phyloP scores from a whole-genome alignment of 1,139 yeast genomes.

The Taphrina deformans region DNA sequence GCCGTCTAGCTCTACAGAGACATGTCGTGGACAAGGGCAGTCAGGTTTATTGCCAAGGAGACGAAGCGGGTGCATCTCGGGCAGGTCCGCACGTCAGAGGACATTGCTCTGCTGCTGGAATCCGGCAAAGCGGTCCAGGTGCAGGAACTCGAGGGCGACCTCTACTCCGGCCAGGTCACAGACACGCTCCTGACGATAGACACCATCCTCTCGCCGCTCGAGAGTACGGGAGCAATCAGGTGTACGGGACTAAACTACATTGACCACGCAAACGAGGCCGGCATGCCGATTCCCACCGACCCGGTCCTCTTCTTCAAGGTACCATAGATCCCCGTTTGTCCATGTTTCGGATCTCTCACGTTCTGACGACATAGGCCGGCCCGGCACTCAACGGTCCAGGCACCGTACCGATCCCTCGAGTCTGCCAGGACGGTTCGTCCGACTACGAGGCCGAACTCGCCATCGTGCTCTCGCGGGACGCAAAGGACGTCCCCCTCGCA shows the following conservation, averaged over 20 bases:
- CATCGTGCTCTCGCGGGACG: constrained; percentile 55
- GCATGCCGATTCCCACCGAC: constrained; percentile 47
- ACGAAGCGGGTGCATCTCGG: constrained; percentile 5
- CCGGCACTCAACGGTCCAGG: constrained; percentile 40
- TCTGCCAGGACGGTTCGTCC: constrained; percentile 48
- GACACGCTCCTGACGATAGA: constrained; percentile 22
- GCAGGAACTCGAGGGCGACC: constrained; percentile 40
- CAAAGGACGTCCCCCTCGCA: constrained; percentile 50
- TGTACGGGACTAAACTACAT: constrained; percentile 39
- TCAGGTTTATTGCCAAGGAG: constrained; percentile 13
- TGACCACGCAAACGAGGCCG: constrained; percentile 23
- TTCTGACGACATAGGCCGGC: constrained; percentile 33
- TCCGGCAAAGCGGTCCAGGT: constrained; percentile 21
- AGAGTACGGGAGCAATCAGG: constrained; percentile 19
- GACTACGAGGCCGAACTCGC: constrained; percentile 60
- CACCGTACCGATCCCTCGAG: constrained; percentile 47
- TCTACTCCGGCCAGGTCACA: constrained; percentile 6
- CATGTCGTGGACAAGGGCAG: constrained; percentile 9
- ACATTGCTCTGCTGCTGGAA: neutral
- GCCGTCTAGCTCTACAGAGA: too few relatives aligned
- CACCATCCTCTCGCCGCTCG: constrained; percentile 28
- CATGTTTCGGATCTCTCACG: too few relatives aligned
- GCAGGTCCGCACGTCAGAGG: neutral
- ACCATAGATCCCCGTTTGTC: too few relatives aligned
- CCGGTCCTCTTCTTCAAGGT: constrained; percentile 51